phyloP scores from a whole-genome alignment of 768 basidiomycete species.

The Porphyrellus cyaneotinctus region DNA sequence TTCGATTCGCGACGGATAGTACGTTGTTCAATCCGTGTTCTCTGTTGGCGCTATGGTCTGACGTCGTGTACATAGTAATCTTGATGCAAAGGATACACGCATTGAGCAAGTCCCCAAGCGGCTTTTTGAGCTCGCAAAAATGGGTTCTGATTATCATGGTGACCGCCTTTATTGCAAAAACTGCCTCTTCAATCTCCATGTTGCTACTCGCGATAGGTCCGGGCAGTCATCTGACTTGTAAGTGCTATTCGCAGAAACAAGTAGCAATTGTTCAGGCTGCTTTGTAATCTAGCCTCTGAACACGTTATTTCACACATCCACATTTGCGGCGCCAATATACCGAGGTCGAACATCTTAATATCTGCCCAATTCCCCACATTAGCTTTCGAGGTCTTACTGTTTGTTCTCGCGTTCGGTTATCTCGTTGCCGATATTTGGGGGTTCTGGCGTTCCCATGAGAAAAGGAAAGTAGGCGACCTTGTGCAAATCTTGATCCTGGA shows the following conservation, averaged over 20 bases:
- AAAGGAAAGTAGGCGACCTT: slow-evolving; percentile 3
- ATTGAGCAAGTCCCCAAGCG: slow-evolving; percentile 3
- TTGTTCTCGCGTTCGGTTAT: slow-evolving; percentile 15
- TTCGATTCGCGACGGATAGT: slow-evolving; percentile 20
- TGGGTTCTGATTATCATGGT: slow-evolving; percentile 7
- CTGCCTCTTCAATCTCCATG: background rate
- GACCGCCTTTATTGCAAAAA: slow-evolving; percentile 6
- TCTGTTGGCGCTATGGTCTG: background rate
- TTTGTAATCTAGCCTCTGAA: background rate
- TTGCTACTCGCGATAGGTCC: slow-evolving; percentile 13
- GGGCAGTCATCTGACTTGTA: slow-evolving; percentile 1
- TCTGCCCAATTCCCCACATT: slow-evolving; percentile 7
- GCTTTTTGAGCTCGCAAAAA: slow-evolving; percentile 7
- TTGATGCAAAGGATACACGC: slow-evolving; percentile 20
- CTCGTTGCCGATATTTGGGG: slow-evolving; percentile 3
- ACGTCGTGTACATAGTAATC: slow-evolving; percentile 8
- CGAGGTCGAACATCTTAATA: background rate
- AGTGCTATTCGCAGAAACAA: background rate
- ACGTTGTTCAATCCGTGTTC: background rate
- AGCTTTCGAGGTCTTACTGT: slow-evolving; percentile 14
- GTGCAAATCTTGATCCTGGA: slow-evolving; percentile 16
- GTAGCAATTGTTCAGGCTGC: background rate
- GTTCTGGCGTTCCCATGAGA: background rate
- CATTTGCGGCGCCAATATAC: slow-evolving; percentile 1
- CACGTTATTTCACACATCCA: background rate